Base-by-base conservation (phyloP, 805 yeast species). In the Brettanomyces naardenensis region DNA sequence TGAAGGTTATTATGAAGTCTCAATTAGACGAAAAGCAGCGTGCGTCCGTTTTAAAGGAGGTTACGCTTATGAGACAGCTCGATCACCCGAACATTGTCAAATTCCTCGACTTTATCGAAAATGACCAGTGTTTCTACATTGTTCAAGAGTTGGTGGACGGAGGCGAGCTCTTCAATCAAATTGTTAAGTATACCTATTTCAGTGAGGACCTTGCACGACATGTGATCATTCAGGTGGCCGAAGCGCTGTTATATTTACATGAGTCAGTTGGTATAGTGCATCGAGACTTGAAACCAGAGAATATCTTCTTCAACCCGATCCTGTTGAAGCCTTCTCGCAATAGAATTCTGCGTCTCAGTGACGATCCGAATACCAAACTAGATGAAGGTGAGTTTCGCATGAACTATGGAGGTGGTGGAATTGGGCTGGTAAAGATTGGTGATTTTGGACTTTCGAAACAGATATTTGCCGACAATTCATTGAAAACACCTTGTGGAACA, bases 401-500 rank as follows among this genome's bases (percentile, higher is more conserved):
- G 4, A 84, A 84, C 10, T 64, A 84, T 17, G 98, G 98, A 25
- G 95, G 94, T 33, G 98, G 96, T 38, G 85, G 89, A 11, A 82
- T 92, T 47, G 98, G 97, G 6, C 51, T 65, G 13, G 88, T 92
- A 25, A 90, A 90, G 58, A 66, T 92, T 37, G 97, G 97, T 1
- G 98, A 92, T 60, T 92, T 92, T 62, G 98, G 98, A 0, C 65
- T 92, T 15, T 86, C 95, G 3, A 92, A 92, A 60, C 85, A 88
- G 54, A 78, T 90, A 23, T 82, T 88, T 79, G 85, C 82, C 52
- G 73, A 80, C 35, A 84, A 84, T 50, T 85, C 97, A 18, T 38
- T 57, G 28, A 86, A 87, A 70, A 92, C 98, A 1, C 98, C 98
- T 0, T 92, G 98, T 63, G 98, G 98, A 36, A 92, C 98, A 1